Evolutionary conservation across 108 stramenopile genomes (phyloP).

Genomic region (Seminavis robusta): DNA sequence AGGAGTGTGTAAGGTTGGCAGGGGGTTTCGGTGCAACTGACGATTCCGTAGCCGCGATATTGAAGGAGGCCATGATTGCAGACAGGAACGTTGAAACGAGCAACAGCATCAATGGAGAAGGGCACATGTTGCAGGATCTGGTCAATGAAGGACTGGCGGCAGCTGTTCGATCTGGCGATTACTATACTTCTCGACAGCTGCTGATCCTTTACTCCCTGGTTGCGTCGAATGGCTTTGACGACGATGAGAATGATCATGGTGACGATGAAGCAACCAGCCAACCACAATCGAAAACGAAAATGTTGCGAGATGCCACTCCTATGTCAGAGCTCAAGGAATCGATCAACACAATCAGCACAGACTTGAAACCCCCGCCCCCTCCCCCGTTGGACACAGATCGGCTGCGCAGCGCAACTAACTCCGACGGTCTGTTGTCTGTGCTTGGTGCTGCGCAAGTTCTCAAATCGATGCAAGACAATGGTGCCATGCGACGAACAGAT

Average conservation of each 20-base stretch:
- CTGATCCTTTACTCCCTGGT: slow-evolving; percentile 83
- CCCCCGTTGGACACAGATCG: slow-evolving; percentile 90
- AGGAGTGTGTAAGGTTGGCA: slow-evolving; percentile 46
- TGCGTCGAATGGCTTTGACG: slow-evolving; percentile 54
- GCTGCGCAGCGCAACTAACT: slow-evolving; percentile 81
- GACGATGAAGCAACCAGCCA: slow-evolving; percentile 8
- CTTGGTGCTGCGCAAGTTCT: slow-evolving; percentile 83
- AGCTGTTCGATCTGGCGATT: slow-evolving; percentile 77
- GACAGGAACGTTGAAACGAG: slow-evolving; percentile 28
- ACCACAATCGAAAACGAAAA: neutral
- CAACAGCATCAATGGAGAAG: slow-evolving; percentile 9
- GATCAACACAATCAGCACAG: no score
- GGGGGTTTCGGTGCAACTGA: slow-evolving; percentile 91
- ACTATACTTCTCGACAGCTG: slow-evolving; percentile 80
- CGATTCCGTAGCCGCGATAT: slow-evolving; percentile 71
- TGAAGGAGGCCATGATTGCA: slow-evolving; percentile 69
- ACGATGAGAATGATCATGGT: slow-evolving; percentile 1
- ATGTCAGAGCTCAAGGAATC: neutral
- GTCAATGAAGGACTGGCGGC: slow-evolving; percentile 86
- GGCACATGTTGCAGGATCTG: slow-evolving; percentile 76
- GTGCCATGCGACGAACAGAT: slow-evolving; percentile 60
- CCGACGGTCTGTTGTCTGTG: slow-evolving; percentile 82
- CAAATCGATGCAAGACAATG: slow-evolving; percentile 80
- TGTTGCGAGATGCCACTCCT: neutral
- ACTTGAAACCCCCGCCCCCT: slow-evolving; percentile 74